Evolutionary conservation across 306 rosid species (phyloP).

Genomic region (Vigna mungo): DNA sequence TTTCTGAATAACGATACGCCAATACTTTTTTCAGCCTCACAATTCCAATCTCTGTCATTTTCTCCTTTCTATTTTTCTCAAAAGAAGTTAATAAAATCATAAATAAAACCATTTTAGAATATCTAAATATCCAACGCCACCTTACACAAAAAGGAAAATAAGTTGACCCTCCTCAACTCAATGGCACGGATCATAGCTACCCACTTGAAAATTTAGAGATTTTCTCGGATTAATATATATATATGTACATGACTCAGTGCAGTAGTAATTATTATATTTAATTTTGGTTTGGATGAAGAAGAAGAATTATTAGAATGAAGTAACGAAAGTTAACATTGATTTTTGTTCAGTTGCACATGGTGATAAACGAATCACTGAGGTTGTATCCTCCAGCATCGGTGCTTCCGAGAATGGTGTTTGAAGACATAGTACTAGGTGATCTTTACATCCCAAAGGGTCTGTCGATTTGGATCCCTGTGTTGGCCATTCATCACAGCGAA

Average conservation of each 20-base stretch:
- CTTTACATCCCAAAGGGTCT: constrained; percentile 87
- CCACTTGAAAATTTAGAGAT: constrained; percentile 40
- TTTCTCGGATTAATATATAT: neutral
- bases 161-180: constrained; percentile 45
- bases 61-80: constrained; percentile 28
- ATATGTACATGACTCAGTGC: no score
- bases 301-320: no score
- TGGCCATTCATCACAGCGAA: constrained; percentile 93
- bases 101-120: no score
- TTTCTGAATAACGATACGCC: constrained; percentile 45
- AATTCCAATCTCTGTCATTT: neutral
- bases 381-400: constrained; percentile 94
- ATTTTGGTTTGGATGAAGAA: no score
- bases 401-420: constrained; percentile 90
- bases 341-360: constrained; percentile 79
- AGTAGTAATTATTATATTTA: no score
- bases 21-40: constrained; percentile 40
- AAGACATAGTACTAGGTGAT: constrained; percentile 83
- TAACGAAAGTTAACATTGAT: neutral
- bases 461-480: constrained; percentile 94
- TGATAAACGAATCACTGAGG: constrained; percentile 90
- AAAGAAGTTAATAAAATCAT: no score
- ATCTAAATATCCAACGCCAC: no score
- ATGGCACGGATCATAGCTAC: neutral
- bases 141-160: constrained; percentile 2